Conservation (phyloP, 139 green algal genomes). For the Limnomonas spitsbergensis region DNA sequence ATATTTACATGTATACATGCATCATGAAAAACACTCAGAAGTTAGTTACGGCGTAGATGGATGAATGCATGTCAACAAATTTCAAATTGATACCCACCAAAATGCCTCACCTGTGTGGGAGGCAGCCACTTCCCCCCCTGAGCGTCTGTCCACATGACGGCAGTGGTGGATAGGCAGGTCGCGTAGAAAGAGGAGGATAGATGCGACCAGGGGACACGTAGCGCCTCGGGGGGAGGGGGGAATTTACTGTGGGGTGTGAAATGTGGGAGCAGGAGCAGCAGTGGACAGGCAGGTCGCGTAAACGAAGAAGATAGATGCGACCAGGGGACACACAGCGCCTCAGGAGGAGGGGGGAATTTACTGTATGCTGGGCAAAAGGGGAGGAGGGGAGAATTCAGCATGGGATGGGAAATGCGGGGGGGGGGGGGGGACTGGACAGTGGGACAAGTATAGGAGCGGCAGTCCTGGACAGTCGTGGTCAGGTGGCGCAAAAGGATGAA, state of each 20-base stretch:
- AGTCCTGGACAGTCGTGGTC: too few relatives aligned
- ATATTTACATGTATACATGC: too few relatives aligned
- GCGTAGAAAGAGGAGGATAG: slow-evolving; percentile 31
- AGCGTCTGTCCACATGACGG: slow-evolving; percentile 32
- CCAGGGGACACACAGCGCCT: slow-evolving; percentile 27
- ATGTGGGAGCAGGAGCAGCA: too few relatives aligned
- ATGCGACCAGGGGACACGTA: slow-evolving; percentile 29
- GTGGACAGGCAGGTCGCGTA: slow-evolving; percentile 20
- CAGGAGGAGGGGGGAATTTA: neutral
- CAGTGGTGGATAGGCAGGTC: slow-evolving; percentile 6
- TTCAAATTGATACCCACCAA: too few relatives aligned
- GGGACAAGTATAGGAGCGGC: too few relatives aligned
- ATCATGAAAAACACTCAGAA: too few relatives aligned
- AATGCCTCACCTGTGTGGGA: slow-evolving; percentile 16
- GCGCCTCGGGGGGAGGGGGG: neutral
- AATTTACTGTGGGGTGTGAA: neutral
- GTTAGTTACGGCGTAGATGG: too few relatives aligned
- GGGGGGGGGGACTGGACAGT: neutral
- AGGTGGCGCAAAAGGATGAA: too few relatives aligned
- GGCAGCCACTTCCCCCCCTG: slow-evolving; percentile 31
- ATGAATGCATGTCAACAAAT: too few relatives aligned
- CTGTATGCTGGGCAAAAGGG: too few relatives aligned
- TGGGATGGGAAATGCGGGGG: too few relatives aligned
- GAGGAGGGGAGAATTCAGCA: too few relatives aligned
- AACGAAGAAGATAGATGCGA: slow-evolving; percentile 16